Evolutionary conservation across 2,329 filamentous ascomycete genomes (phyloP).

Genomic region (Cadophora sp.): DNA sequence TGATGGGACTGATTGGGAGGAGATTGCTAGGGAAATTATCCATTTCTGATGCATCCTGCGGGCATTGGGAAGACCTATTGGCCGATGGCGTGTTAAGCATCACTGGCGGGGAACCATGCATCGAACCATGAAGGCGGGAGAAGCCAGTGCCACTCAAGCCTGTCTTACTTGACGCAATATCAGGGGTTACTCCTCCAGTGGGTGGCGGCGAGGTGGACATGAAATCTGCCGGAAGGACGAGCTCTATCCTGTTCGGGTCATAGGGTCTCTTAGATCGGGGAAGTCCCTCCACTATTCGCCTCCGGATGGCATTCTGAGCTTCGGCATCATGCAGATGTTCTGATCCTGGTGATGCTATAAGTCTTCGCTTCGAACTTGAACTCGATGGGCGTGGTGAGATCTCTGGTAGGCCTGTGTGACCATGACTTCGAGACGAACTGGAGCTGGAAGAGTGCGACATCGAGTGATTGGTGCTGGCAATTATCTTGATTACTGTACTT

Average conservation of each 20-base stretch:
- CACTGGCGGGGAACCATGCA: not conserved
- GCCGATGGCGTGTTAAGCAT: not conserved
- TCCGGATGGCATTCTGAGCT: constrained; percentile 3
- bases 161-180: not conserved
- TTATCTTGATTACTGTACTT: not conserved
- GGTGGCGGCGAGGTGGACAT: not conserved
- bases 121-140: not conserved
- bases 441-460: not conserved
- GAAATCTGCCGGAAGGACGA: constrained; percentile 4
- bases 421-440: not conserved
- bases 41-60: not conserved
- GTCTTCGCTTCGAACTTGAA: not conserved
- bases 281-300: constrained; percentile 3
- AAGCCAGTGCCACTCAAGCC: not conserved
- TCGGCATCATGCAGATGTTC: not conserved
- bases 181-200: not conserved
- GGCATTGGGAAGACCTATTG: not conserved
- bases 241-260: constrained; percentile 19
- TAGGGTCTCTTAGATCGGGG: constrained; percentile 8
- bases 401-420: not conserved
- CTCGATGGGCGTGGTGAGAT: not conserved
- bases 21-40: not conserved
- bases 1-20: not conserved
- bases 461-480: not conserved
- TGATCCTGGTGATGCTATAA: not conserved